Evolutionary conservation across 306 rosid species (phyloP), one percentile per base, ranked within the genome.

Genomic region (Cicer judaicum): DNA sequence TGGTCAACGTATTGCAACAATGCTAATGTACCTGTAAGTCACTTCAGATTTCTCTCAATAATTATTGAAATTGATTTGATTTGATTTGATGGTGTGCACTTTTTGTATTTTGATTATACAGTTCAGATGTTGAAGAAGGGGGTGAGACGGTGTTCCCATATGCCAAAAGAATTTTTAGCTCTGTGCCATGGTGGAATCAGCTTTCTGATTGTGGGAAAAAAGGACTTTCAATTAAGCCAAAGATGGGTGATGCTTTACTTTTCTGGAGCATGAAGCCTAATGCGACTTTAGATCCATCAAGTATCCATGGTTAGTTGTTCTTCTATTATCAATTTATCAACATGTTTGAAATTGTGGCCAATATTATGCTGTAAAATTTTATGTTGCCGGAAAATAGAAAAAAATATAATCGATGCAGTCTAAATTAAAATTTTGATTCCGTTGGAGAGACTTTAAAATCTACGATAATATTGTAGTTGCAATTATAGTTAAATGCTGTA

Each of bases 261-360:
- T 95, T 95, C 83, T 92, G 99, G 98, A 95, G 99, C 89, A 92
- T 95, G 92, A 95, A 84, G 83, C 98, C 97, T 56, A 96, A 95
- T 82, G 91, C 90, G 47, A 70, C 90, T 53, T 55, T 85, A 49
- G 99, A 95, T 80, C 87, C 98, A 77, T 82, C 91, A 8, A 92
- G 93, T 89, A 77, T 92, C 85, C 99, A 95, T 75, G 97, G 99
- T 92, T 80, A 68, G 90, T 83, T 24, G 0, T 24, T 24, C 3
- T 24, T 24, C 3, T 24, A 24, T 24, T 24, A 24, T 24, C 29
- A 24, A 24, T 3, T 24, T 24, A 24, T 2, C 2, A 2, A 24
- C 29, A 24, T 24, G 3, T 24, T 24, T 2, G 29, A 24, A 24
- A 24, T 24, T 24, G 0, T 21, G 24, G 24, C 2, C 2, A 0